Evolutionary conservation across 2,329 filamentous ascomycete genomes (phyloP).

Genomic region (Fusarium anguioides): DNA sequence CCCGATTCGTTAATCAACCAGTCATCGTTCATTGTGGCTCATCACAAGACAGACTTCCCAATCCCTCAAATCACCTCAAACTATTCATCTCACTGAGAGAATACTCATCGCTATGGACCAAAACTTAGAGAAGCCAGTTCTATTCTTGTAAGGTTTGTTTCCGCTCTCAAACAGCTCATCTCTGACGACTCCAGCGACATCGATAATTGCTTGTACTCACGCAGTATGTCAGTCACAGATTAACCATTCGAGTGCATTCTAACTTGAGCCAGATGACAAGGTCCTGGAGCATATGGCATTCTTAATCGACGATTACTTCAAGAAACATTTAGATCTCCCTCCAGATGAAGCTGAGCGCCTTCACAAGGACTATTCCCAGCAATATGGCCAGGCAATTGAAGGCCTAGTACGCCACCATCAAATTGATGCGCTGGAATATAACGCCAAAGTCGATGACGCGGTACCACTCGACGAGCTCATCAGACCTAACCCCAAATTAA

Average conservation of each 20-base stretch:
- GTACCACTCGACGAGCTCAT: conserved; percentile 89
- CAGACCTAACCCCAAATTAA: conserved; percentile 78
- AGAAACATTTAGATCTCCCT: conserved; percentile 76
- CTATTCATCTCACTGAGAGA: rapidly evolving
- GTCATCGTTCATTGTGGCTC: neutral
- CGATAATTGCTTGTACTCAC: conserved; percentile 96
- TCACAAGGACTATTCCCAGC: conserved; percentile 93
- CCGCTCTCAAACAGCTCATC: rapidly evolving
- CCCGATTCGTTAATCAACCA: rapidly evolving
- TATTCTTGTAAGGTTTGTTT: conserved; percentile 54
- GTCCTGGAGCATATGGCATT: conserved; percentile 89
- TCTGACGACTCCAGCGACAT: conserved; percentile 78
- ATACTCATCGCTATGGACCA: neutral
- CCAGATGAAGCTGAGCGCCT: conserved; percentile 82
- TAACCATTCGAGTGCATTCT: neutral
- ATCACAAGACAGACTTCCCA: neutral
- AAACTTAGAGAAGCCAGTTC: conserved; percentile 48
- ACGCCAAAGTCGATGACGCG: conserved; percentile 92
- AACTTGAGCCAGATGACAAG: conserved; percentile 67
- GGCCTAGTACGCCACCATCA: conserved; percentile 93
- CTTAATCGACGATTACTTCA: conserved; percentile 75
- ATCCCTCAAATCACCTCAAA: too few relatives aligned
- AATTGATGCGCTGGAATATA: conserved; percentile 95
- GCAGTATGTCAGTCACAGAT: conserved; percentile 65
- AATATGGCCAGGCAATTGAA: conserved; percentile 97